Base-by-base conservation (phyloP, 163 green algal genomes). In the Trebouxiophyceae sp. region DNA sequence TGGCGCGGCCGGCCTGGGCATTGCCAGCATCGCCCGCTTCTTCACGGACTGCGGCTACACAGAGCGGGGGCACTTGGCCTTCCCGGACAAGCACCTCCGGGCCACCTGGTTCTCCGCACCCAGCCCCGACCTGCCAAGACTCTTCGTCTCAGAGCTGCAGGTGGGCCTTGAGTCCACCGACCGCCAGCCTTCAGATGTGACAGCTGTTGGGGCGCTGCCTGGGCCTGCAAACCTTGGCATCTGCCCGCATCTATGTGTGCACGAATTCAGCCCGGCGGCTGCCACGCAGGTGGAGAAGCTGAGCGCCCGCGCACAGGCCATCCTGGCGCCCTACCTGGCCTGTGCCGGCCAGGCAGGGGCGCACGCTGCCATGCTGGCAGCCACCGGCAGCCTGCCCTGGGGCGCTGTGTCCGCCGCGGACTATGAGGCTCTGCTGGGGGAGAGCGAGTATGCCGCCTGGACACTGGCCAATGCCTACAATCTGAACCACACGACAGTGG, bases 361-460 rank as follows among this genome's bases (percentile, higher is more conserved):
- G 16, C 39, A 50, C 16, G 39, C 39, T 16, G 8, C 16, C 39
- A 50, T n/a, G 39, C 39, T 50, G 39, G 16, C 16, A 16, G 8
- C 39, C 39, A 50, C 39, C 39, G 39, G 8, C 8, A 50, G 16
- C 16, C 8, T 50, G 8, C 8, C 39, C 39, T 8, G 39, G 8
- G 8, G 8, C 16, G 8, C 39, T 16, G 16, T 50, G 39, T n/a
- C 39, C 8, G 8, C 39, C 16, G 39, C 39, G 8, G 8, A 50
- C 39, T 50, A 8, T 50, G 39, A 50, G 16, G 8, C 16, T 50
- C 8, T 62, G 28, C 60, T 72, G 59, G 46, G 73, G 26, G 86
- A 90, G 67, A 85, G 70, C 34, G 86, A 93, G 62, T 93, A 92
- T 62, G 89, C 86, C 0, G 89, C 89, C 0, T 96, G 89, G 89